A percentile compares a stretch with the other conserved stretches of the same genome.
phyloP scores from a whole-genome alignment of 495 filamentous ascomycete genomes.

The Penicillium steckii region DNA sequence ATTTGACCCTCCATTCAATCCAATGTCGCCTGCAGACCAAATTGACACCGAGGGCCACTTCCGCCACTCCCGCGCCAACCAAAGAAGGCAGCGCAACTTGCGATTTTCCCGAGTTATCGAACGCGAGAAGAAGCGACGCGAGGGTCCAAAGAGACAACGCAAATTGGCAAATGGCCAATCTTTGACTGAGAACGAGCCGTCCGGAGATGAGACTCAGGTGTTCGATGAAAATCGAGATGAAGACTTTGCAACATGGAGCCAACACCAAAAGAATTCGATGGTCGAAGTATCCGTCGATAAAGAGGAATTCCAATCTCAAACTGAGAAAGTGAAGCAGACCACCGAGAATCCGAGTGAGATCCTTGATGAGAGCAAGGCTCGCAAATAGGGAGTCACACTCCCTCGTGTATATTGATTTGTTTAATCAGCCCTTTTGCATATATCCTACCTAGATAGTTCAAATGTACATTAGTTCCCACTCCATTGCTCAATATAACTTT shows the following conservation, averaged over 20 bases:
- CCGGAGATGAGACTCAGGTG: background rate
- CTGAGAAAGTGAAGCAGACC: background rate
- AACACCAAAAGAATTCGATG: background rate
- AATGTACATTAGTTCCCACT: conserved; percentile 13
- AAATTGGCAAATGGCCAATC: background rate
- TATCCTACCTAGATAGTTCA: conserved; percentile 9
- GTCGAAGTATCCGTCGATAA: background rate
- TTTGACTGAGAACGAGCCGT: background rate
- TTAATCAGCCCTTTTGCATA: conserved; percentile 11
- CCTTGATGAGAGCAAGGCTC: background rate
- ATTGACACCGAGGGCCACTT: conserved; percentile 7
- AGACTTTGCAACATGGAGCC: no score
- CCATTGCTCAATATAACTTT: background rate
- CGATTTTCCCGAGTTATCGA: background rate
- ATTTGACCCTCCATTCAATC: background rate
- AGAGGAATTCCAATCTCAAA: background rate
- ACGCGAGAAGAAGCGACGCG: background rate
- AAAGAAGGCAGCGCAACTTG: background rate
- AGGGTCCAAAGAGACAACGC: background rate
- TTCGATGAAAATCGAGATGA: background rate
- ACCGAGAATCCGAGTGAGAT: background rate
- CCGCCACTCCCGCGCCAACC: background rate
- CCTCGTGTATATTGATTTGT: conserved; percentile 16
- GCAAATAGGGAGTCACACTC: background rate
- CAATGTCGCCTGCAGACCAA: conserved; percentile 8